Evolutionary conservation across 208 protist genomes (phyloP).

Genomic region (Trypanosomatidae sp.): DNA sequence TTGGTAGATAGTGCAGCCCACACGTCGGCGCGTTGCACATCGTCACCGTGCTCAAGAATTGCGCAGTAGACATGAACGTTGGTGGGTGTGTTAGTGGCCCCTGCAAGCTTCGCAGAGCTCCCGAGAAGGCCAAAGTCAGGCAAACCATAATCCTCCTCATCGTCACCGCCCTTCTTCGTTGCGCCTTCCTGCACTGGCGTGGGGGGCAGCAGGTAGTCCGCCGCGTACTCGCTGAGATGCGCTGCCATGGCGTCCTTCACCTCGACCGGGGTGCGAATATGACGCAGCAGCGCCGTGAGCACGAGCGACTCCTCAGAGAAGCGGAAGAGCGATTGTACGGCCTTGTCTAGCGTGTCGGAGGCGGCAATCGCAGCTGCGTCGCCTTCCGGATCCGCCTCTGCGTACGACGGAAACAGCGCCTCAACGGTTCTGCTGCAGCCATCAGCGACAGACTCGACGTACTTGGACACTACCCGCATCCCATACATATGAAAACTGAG

Average conservation of each 20-base stretch:
- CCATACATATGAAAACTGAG: constrained; percentile 66
- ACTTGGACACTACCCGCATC: constrained; percentile 79
- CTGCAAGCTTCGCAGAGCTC: neutral
- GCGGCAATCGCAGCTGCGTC: constrained; percentile 23
- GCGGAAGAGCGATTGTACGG: constrained; percentile 42
- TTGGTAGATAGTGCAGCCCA: constrained; percentile 39
- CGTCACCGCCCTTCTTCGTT: neutral
- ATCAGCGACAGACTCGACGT: constrained; percentile 40
- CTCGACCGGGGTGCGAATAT: constrained; percentile 43
- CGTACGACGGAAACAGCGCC: constrained; percentile 34
- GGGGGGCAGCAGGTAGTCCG: constrained; percentile 53
- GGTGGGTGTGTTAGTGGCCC: neutral
- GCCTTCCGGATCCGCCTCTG: constrained; percentile 22
- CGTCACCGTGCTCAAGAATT: constrained; percentile 73
- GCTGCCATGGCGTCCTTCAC: constrained; percentile 82
- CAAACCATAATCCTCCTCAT: constrained; percentile 40
- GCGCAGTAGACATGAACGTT: constrained; percentile 67
- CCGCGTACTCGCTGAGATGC: constrained; percentile 67
- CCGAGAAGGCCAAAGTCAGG: constrained; percentile 64
- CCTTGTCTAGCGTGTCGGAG: constrained; percentile 36
- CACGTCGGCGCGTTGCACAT: constrained; percentile 58
- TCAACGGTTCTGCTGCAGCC: constrained; percentile 44
- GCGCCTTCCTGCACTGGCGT: neutral
- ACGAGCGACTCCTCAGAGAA: constrained; percentile 63
- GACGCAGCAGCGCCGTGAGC: constrained; percentile 62